Percentiles rank a stretch among this genome's conserved stretches.
Conservation (phyloP, 2,329 filamentous ascomycete species). For the Penicillium sumatraense region DNA sequence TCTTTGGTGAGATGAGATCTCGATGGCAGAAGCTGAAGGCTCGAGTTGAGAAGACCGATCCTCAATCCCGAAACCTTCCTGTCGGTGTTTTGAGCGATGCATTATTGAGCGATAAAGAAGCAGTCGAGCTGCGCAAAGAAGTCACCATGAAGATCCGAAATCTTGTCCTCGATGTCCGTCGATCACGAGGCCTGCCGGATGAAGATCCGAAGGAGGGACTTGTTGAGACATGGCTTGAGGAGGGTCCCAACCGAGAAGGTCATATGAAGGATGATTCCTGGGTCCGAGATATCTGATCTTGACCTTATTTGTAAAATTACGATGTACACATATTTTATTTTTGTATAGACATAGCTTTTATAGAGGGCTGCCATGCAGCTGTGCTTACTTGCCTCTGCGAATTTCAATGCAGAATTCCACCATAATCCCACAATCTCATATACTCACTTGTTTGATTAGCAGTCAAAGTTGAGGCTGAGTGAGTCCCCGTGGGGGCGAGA, state of each 20-base stretch:
- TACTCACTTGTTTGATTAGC: too few relatives aligned
- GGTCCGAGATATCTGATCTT: conserved; percentile 58
- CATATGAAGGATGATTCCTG: conserved; percentile 65
- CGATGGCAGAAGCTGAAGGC: conserved; percentile 73
- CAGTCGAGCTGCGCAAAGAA: conserved; percentile 75
- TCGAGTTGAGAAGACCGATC: conserved; percentile 52
- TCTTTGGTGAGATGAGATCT: conserved; percentile 77
- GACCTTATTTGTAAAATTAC: conserved; percentile 18
- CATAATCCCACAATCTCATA: too few relatives aligned
- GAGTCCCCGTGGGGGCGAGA: neutral
- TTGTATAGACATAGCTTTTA: conserved; percentile 10
- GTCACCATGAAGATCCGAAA: conserved; percentile 77
- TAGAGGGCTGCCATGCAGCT: neutral
- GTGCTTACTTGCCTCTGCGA: neutral
- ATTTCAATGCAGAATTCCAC: too few relatives aligned
- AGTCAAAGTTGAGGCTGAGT: too few relatives aligned
- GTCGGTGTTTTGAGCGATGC: conserved; percentile 66
- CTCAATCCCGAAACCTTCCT: conserved; percentile 39
- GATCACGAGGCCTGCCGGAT: conserved; percentile 73
- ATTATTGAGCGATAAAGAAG: conserved; percentile 73
- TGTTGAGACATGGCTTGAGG: conserved; percentile 77
- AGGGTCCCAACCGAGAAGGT: conserved; percentile 59
- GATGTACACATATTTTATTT: conserved; percentile 18
- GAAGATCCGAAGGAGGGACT: conserved; percentile 77
- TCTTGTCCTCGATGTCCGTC: conserved; percentile 78